A percentile compares a stretch with the other conserved stretches of the same genome.
These are phyloP conservation scores for Cordyceps cateniannulata DNA, from an alignment of 2,329 filamentous ascomycete genomes.

Conservation along the genomic window DNA sequence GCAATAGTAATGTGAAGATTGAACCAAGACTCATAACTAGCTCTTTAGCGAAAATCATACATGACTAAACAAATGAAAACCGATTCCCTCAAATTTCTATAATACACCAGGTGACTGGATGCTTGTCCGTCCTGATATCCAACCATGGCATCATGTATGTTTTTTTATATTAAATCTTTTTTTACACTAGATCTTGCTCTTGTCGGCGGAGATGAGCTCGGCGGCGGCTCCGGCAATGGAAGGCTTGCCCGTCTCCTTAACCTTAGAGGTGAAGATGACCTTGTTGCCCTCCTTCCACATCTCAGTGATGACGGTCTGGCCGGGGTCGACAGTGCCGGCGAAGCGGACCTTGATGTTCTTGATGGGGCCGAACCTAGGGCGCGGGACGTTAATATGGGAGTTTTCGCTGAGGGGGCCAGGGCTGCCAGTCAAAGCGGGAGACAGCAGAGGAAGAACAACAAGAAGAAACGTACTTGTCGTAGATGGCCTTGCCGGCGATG, in stretches of 20 bases:
- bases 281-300: conserved; percentile 86
- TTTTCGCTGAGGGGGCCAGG: too few relatives aligned
- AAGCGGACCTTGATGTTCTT: conserved; percentile 93
- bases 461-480: conserved; percentile 46
- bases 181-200: conserved; percentile 23
- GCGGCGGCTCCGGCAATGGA: conserved; percentile 76
- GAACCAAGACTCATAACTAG: conserved; percentile 1
- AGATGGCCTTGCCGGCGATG: conserved; percentile 82
- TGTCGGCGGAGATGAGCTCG: conserved; percentile 51
- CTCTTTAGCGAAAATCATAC: background rate
- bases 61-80: conserved; percentile 3
- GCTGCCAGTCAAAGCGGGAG: background rate
- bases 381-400: background rate
- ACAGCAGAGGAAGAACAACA: too few relatives aligned
- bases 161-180: background rate
- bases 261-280: conserved; percentile 78
- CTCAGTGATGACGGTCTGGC: conserved; percentile 85
- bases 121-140: background rate
- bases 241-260: conserved; percentile 88
- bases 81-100: background rate
- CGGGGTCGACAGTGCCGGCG: conserved; percentile 76
- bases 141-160: background rate
- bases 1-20: background rate
- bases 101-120: background rate
- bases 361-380: conserved; percentile 59